Conservation (phyloP, 495 filamentous ascomycete genomes). For the Endocarpon pusillum region DNA sequence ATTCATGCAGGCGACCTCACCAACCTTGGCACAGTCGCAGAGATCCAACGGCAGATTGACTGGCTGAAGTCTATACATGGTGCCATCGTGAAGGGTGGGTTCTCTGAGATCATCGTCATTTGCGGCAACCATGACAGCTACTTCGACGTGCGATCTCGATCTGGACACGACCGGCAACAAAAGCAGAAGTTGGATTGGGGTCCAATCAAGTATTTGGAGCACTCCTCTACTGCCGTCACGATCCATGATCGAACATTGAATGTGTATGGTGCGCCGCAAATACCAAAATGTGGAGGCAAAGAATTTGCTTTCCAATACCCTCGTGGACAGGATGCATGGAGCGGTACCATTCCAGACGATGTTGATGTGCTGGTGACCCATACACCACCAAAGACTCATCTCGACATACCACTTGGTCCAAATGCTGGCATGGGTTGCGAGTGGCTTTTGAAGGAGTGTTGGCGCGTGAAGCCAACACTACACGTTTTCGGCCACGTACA, state of each 20-base stretch:
- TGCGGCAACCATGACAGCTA: constrained; percentile 82
- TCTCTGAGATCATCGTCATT: too few species aligned
- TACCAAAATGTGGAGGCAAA: constrained; percentile 35
- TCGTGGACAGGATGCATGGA: constrained; percentile 42
- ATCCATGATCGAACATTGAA: constrained; percentile 18
- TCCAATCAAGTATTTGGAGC: constrained; percentile 46
- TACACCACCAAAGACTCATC: constrained; percentile 50
- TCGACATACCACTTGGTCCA: constrained; percentile 38
- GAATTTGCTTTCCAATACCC: constrained; percentile 55
- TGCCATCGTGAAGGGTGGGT: constrained; percentile 31
- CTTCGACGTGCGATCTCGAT: constrained; percentile 43
- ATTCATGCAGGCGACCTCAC: constrained; percentile 82
- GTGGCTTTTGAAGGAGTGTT: constrained; percentile 54
- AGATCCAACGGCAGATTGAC: constrained; percentile 61
- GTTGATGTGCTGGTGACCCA: constrained; percentile 82
- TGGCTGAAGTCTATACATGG: constrained; percentile 66
- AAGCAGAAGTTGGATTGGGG: constrained; percentile 10
- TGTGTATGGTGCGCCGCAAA: constrained; percentile 47
- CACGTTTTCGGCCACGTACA: constrained; percentile 91
- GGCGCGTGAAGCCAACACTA: constrained; percentile 58
- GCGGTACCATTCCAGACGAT: constrained; percentile 47
- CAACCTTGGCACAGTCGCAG: constrained; percentile 48
- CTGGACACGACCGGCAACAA: constrained; percentile 24
- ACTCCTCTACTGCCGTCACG: constrained; percentile 22
- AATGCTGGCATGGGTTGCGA: constrained; percentile 51